Evolutionary conservation across 2,329 filamentous ascomycete species (phyloP).

Genomic region (Penicillium sclerotigenum): DNA sequence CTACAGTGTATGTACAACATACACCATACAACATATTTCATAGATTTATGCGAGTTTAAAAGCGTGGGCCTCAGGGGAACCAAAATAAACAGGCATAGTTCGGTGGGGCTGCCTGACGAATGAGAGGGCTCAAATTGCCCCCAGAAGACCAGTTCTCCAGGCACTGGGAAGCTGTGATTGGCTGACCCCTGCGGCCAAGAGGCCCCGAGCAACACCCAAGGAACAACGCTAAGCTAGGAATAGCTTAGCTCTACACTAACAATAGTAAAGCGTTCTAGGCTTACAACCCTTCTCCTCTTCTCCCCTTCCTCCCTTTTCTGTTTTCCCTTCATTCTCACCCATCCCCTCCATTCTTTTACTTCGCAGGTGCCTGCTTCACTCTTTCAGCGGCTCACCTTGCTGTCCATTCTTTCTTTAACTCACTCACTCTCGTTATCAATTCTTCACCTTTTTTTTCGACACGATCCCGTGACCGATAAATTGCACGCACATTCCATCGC

Average conservation of each 20-base stretch:
- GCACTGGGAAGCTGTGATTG: slow-evolving; percentile 10
- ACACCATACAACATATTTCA: not conserved
- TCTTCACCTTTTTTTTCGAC: slow-evolving; percentile 7
- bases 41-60: not conserved
- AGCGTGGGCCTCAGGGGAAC: slow-evolving; percentile 5
- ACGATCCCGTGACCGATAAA: slow-evolving; percentile 1
- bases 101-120: slow-evolving; percentile 8
- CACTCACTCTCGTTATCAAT: slow-evolving; percentile 5
- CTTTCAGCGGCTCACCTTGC: slow-evolving; percentile 57
- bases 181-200: slow-evolving; percentile 41
- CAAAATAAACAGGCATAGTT: slow-evolving; percentile 18
- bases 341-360: slow-evolving; percentile 25
- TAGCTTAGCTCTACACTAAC: slow-evolving; percentile 14
- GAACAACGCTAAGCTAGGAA: slow-evolving; percentile 40
- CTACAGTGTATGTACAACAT: not conserved
- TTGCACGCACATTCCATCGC: not conserved
- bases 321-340: slow-evolving; percentile 26
- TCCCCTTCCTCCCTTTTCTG: slow-evolving; percentile 16
- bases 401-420: slow-evolving; percentile 46
- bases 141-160: slow-evolving; percentile 6
- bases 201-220: slow-evolving; percentile 51
- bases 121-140: not conserved
- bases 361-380: slow-evolving; percentile 59
- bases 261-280: slow-evolving; percentile 16
- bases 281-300: slow-evolving; percentile 21